A percentile compares a stretch with the other conserved stretches of the same genome.
Evolutionary conservation across 306 rosid species (phyloP).

Genomic region (Corylus americana): DNA sequence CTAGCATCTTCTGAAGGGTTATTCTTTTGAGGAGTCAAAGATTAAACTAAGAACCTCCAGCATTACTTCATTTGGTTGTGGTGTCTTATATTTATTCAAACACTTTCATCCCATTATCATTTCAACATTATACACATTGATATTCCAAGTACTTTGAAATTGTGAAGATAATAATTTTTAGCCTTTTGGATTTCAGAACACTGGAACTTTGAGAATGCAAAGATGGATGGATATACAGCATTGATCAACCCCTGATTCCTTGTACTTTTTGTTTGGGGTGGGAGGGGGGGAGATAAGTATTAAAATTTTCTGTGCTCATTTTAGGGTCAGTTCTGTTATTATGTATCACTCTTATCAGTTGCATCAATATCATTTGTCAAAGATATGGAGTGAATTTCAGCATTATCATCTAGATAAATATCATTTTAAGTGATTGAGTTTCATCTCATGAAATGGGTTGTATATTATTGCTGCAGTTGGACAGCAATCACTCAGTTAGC

Average conservation of each 20-base stretch:
- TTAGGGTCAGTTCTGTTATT: neutral
- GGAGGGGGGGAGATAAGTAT: neutral
- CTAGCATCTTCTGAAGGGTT: neutral
- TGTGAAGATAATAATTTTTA: too few species aligned
- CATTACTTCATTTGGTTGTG: neutral
- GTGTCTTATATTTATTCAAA: neutral
- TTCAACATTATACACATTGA: neutral
- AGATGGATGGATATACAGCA: neutral
- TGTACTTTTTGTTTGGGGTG: neutral
- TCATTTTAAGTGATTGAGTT: constrained; percentile 20
- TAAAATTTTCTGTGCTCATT: neutral
- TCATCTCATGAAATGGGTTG: neutral
- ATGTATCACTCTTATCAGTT: neutral
- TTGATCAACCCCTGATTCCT: neutral
- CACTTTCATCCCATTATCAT: neutral
- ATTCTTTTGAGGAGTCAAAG: neutral
- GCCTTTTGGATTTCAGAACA: neutral
- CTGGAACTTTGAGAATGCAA: neutral
- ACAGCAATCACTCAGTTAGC: constrained; percentile 80
- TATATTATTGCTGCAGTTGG: constrained; percentile 53
- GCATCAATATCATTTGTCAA: neutral
- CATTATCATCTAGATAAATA: neutral
- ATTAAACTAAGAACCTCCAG: neutral
- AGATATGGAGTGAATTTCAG: constrained; percentile 7
- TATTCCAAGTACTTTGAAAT: too few species aligned